Percentiles rank a stretch among this genome's conserved stretches.
phyloP scores from a whole-genome alignment of 176 grass and related monocot species.

The Canna indica region DNA sequence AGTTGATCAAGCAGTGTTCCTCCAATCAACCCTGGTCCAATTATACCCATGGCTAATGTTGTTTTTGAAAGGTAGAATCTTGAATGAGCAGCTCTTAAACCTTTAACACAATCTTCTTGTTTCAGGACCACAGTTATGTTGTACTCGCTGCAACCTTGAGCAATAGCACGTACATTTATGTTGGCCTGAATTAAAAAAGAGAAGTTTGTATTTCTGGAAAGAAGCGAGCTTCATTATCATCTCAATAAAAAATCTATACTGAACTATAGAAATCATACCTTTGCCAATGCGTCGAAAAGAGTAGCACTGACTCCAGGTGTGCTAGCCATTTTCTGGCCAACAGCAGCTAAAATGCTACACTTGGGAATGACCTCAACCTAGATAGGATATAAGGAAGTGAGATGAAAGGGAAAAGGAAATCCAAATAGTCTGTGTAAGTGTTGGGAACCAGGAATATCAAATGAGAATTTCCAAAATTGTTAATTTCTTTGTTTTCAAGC shows the following conservation, averaged over 20 bases:
- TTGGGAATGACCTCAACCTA: conserved; percentile 86
- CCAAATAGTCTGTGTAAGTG: not conserved
- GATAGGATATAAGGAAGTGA: conserved; percentile 17
- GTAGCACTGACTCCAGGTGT: conserved; percentile 96
- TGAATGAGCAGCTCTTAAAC: conserved; percentile 72
- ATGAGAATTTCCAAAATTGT: not conserved
- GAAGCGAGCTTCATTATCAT: too few relatives aligned
- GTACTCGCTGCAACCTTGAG: conserved; percentile 97
- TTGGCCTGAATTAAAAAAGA: conserved; percentile 47
- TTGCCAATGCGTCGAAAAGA: conserved; percentile 97
- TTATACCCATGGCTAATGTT: conserved; percentile 75
- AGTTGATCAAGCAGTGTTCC: conserved; percentile 84
- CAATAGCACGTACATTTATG: conserved; percentile 96
- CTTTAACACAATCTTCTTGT: conserved; percentile 92
- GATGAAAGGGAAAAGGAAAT: not conserved
- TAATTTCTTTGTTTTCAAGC: not conserved
- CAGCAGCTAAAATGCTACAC: conserved; percentile 94
- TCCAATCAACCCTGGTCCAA: conserved; percentile 92
- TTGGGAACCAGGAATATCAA: not conserved
- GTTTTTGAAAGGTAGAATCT: conserved; percentile 95
- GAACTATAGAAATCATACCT: conserved; percentile 26
- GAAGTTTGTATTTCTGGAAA: not conserved
- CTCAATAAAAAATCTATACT: too few relatives aligned
- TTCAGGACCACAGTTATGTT: conserved; percentile 97
- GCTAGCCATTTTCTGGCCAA: conserved; percentile 93